phyloP scores from a whole-genome alignment of 1,139 yeast genomes.

The Pichia sp. region DNA sequence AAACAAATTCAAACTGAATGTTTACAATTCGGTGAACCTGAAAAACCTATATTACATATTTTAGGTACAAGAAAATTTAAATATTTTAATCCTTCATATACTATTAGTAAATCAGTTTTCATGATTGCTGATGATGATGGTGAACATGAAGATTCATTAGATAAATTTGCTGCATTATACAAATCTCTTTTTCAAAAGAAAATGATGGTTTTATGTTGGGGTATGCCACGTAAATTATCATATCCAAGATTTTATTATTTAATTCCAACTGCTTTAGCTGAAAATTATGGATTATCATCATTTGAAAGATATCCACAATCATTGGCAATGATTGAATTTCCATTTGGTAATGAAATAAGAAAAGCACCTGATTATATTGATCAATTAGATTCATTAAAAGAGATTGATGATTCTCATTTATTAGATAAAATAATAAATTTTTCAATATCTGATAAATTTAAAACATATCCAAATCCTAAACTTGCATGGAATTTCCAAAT shows the following conservation, averaged over 20 bases:
- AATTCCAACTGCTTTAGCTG: conserved; percentile 41
- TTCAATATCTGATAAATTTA: conserved; percentile 15
- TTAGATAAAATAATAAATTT: conserved; percentile 21
- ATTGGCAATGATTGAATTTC: conserved; percentile 52
- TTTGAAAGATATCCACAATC: conserved; percentile 44
- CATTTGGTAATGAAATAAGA: conserved; percentile 61
- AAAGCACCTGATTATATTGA: conserved; percentile 37
- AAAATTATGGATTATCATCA: neutral
- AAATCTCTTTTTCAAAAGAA: conserved; percentile 47
- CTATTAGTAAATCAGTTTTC: conserved; percentile 51
- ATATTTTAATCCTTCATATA: conserved; percentile 46
- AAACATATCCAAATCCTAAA: conserved; percentile 46
- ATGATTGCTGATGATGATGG: conserved; percentile 51
- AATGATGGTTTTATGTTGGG: conserved; percentile 68
- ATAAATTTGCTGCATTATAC: conserved; percentile 64
- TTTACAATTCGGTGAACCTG: conserved; percentile 30
- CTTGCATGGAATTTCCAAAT: conserved; percentile 61
- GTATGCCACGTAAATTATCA: conserved; percentile 49
- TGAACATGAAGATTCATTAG: conserved; percentile 53
- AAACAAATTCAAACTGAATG: conserved; percentile 7
- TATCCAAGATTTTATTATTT: conserved; percentile 57
- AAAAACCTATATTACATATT: conserved; percentile 43
- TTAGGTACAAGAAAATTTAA: conserved; percentile 57
- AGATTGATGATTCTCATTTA: conserved; percentile 15
- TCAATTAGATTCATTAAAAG: conserved; percentile 14